Evolutionary conservation across 257 asterid species (phyloP).

Genomic region (Solanum ossicruentum): DNA sequence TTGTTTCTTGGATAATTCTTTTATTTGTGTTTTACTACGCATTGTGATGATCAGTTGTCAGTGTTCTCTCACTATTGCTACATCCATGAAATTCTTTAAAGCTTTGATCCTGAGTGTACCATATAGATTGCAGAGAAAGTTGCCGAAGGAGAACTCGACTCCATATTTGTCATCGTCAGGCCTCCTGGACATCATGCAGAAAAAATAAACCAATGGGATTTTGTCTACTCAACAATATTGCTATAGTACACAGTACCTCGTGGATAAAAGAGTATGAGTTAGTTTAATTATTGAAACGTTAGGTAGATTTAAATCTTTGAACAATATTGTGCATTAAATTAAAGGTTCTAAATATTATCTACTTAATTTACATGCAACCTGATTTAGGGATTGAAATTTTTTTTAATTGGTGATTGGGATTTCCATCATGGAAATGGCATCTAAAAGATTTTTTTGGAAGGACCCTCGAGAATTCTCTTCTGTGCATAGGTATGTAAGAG

Average conservation of each 20-base stretch:
- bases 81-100: too few species aligned
- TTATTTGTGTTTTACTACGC: background rate
- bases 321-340: background rate
- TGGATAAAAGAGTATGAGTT: slow-evolving; percentile 57
- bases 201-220: slow-evolving; percentile 77
- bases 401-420: too few species aligned
- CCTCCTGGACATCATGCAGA: slow-evolving; percentile 42
- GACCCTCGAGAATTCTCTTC: too few species aligned
- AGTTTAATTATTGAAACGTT: background rate
- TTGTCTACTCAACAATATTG: slow-evolving; percentile 85
- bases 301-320: background rate
- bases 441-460: too few species aligned
- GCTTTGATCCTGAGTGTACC: too few species aligned
- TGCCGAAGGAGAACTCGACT: too few species aligned
- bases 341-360: background rate
- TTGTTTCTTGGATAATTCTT: background rate
- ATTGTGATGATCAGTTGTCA: background rate
- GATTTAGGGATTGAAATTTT: slow-evolving; percentile 40
- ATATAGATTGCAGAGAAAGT: too few species aligned
- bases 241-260: slow-evolving; percentile 57
- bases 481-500: too few species aligned
- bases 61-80: background rate
- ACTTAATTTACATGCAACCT: slow-evolving; percentile 20
- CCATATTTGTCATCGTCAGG: too few species aligned
- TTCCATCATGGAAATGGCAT: too few species aligned